Evolutionary conservation across 371 early-diverging fungal genomes (phyloP).

Genomic region (Phascolomyces articulosus): DNA sequence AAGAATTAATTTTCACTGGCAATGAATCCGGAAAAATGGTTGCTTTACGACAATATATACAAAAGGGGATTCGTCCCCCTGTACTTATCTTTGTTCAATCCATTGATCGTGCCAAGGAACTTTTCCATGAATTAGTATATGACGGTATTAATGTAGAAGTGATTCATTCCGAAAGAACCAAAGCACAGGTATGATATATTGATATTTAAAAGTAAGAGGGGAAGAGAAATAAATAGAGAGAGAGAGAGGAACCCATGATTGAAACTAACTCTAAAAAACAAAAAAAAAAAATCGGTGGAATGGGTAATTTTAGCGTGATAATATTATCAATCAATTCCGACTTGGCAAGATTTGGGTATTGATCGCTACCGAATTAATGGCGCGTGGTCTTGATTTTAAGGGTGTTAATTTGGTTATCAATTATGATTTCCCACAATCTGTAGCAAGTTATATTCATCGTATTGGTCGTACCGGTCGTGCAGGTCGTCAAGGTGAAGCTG

Average conservation of each 20-base stretch:
- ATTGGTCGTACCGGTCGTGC: constrained; percentile 94
- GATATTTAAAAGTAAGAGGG: too few species aligned
- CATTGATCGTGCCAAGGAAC: constrained; percentile 93
- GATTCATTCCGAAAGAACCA: constrained; percentile 91
- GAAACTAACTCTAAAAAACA: too few species aligned
- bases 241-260: too few species aligned
- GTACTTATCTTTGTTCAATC: constrained; percentile 95
- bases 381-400: constrained; percentile 95
- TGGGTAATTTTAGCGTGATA: constrained; percentile 86
- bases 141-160: constrained; percentile 97
- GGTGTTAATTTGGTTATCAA: constrained; percentile 93
- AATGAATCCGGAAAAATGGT: constrained; percentile 93
- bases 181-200: constrained; percentile 77
- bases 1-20: constrained; percentile 91
- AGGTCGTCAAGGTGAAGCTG: constrained; percentile 77
- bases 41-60: constrained; percentile 88
- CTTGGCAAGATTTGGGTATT: constrained; percentile 92
- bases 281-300: too few species aligned
- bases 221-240: too few species aligned
- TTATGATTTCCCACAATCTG: constrained; percentile 95
- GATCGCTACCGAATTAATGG: constrained; percentile 97
- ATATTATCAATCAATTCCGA: constrained; percentile 89
- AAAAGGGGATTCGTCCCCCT: constrained; percentile 86
- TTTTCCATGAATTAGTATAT: constrained; percentile 93
- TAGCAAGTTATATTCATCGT: constrained; percentile 93